phyloP scores from a whole-genome alignment of 2,329 filamentous ascomycete species.

The Aspergillus hortae region DNA sequence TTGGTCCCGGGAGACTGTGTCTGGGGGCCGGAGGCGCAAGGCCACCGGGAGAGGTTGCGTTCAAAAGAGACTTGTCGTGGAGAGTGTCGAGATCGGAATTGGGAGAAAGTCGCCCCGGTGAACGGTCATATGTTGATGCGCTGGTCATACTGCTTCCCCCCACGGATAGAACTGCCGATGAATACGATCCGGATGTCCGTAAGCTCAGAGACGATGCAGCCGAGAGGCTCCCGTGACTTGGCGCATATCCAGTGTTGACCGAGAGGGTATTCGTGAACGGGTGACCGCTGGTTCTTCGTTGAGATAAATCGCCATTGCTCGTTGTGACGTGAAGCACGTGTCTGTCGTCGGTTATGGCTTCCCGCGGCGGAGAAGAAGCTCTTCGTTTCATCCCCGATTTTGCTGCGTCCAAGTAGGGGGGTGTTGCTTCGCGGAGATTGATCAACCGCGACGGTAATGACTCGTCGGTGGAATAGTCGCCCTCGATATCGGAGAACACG shows the following conservation, averaged over 20 bases:
- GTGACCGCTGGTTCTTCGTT: constrained; percentile 51
- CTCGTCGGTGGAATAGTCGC: constrained; percentile 40
- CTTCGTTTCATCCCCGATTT: constrained; percentile 60
- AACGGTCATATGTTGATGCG: constrained; percentile 60
- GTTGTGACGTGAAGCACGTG: constrained; percentile 31
- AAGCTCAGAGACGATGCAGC: constrained; percentile 62
- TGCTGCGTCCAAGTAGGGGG: constrained; percentile 34
- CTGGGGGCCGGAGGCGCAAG: constrained; percentile 36
- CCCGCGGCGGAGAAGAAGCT: constrained; percentile 61
- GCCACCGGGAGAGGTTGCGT: constrained; percentile 46
- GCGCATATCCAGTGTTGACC: constrained; percentile 52
- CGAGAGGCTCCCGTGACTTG: constrained; percentile 60
- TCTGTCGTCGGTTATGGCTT: constrained; percentile 40
- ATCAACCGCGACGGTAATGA: constrained; percentile 32
- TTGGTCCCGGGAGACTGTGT: constrained; percentile 33
- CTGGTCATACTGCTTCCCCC: constrained; percentile 63
- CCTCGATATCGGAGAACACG: constrained; percentile 50
- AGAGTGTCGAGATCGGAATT: constrained; percentile 53
- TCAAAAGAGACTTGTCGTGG: constrained; percentile 50
- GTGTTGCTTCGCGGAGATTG: constrained; percentile 37
- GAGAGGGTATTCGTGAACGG: constrained; percentile 55
- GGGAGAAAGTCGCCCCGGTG: constrained; percentile 58
- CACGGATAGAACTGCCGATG: constrained; percentile 59
- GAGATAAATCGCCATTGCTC: constrained; percentile 51
- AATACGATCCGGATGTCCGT: constrained; percentile 57